Conservation (phyloP, 106 monocot species). For the Dioscorea alata region DNA sequence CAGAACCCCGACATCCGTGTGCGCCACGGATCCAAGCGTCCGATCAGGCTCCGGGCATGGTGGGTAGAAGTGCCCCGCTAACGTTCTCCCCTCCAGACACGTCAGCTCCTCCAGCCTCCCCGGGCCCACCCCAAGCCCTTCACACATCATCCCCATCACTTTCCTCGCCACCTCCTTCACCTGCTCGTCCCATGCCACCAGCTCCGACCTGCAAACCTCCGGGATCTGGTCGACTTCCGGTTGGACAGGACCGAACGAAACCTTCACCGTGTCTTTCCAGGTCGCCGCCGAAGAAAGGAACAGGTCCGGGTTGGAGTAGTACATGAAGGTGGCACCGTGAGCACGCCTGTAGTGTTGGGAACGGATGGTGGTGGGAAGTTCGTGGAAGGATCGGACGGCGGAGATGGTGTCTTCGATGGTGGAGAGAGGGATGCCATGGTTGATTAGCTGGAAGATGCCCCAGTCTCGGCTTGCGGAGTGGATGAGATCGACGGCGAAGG, state of each 20-base stretch:
- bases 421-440: conserved; percentile 20
- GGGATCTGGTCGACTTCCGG: not conserved
- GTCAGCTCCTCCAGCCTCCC: no score
- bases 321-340: not conserved
- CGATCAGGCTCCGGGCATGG: no score
- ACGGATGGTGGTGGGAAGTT: not conserved
- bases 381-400: not conserved
- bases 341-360: not conserved
- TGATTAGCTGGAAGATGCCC: conserved; percentile 28
- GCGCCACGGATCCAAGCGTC: no score
- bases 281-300: not conserved
- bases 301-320: not conserved
- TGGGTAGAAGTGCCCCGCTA: no score
- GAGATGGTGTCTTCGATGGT: conserved; percentile 3
- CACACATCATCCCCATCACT: no score
- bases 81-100: no score
- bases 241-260: not conserved
- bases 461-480: conserved; percentile 10
- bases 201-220: no score
- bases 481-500: no score
- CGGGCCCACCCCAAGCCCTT: no score
- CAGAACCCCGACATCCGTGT: no score
- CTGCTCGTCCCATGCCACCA: no score
- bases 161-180: no score
- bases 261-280: not conserved